Conservation (phyloP, 2,329 filamentous ascomycete species). For the Daldinia sp. region DNA sequence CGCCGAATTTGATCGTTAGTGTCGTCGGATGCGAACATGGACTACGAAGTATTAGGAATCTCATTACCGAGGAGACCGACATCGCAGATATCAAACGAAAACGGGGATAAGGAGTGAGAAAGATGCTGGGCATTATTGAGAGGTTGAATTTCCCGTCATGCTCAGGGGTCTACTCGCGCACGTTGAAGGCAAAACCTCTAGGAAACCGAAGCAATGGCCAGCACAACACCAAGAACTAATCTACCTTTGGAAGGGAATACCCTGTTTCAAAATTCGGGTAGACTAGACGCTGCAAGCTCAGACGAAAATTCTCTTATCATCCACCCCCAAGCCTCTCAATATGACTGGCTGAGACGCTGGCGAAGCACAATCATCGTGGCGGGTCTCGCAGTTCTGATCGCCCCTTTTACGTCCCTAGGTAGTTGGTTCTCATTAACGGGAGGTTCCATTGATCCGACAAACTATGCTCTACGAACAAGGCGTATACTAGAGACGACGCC, state of each 20-base stretch:
- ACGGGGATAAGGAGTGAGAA: neutral
- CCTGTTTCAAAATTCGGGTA: neutral
- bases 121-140: neutral
- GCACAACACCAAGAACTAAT: neutral
- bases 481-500: constrained; percentile 40
- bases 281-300: neutral
- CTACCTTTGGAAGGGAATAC: neutral
- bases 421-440: neutral
- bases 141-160: neutral
- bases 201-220: neutral
- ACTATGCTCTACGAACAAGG: constrained; percentile 40
- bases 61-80: neutral
- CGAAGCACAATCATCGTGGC: neutral
- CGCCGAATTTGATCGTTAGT: neutral
- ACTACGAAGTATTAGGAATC: neutral
- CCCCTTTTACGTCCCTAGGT: neutral
- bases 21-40: neutral
- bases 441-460: constrained; percentile 37
- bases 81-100: neutral
- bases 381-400: neutral
- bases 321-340: neutral
- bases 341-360: neutral
- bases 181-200: neutral
- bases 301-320: neutral
- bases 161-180: neutral